phyloP scores from a whole-genome alignment of 768 basidiomycete species.

The Suillus cothurnatus region DNA sequence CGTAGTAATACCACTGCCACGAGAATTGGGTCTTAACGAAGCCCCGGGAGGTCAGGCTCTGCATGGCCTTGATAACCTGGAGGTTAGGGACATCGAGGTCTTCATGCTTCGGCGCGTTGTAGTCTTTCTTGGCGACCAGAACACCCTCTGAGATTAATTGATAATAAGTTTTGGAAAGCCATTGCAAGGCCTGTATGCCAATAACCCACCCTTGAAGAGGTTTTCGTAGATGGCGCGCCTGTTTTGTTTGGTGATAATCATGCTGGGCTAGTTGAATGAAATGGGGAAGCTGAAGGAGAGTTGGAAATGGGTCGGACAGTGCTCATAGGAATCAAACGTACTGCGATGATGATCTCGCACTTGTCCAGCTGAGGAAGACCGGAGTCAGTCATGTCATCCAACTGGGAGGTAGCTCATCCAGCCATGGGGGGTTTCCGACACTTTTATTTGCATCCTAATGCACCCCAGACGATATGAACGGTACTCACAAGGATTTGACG shows the following conservation, averaged over 20 bases:
- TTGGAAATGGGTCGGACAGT: conserved; percentile 1
- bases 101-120: conserved; percentile 95
- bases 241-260: conserved; percentile 98
- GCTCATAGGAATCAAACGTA: conserved; percentile 24
- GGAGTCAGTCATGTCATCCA: conserved; percentile 35
- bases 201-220: conserved; percentile 95
- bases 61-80: conserved; percentile 71
- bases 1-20: conserved; percentile 99
- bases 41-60: conserved; percentile 72
- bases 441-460: conserved; percentile 10
- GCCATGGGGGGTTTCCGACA: conserved; percentile 16
- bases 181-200: background rate
- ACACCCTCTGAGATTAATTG: conserved; percentile 77
- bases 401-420: conserved; percentile 34
- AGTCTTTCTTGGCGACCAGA: conserved; percentile 99
- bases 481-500: conserved; percentile 26
- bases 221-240: conserved; percentile 96
- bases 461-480: conserved; percentile 7
- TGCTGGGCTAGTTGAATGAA: conserved; percentile 48
- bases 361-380: conserved; percentile 31
- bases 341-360: conserved; percentile 39
- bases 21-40: conserved; percentile 99
- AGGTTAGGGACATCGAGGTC: conserved; percentile 77
- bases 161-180: conserved; percentile 2
- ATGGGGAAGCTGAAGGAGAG: conserved; percentile 30